These are phyloP conservation scores for Malassezia obtusa DNA, from an alignment of 1,284 basidiomycete species.

Conservation along the genomic window DNA sequence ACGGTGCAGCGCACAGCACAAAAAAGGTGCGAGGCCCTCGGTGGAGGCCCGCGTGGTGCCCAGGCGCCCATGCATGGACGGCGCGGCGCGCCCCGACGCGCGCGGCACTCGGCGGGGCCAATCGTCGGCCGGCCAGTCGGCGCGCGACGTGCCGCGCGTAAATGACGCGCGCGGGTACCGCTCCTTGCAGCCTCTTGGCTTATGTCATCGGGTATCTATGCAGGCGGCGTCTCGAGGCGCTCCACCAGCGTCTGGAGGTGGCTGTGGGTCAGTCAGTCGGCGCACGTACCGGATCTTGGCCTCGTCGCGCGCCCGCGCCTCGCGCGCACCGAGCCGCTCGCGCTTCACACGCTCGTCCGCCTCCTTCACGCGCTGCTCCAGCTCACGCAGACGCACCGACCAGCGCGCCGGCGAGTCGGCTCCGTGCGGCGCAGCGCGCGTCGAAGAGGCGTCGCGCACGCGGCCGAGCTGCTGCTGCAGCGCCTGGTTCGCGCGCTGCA, in stretches of 20 bases:
- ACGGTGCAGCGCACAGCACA: no score
- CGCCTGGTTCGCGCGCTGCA: constrained; percentile 64
- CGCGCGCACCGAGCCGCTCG: constrained; percentile 87
- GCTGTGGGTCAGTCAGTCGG: not conserved
- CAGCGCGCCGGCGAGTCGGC: constrained; percentile 14
- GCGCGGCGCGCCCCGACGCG: not conserved
- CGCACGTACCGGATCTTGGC: constrained; percentile 15
- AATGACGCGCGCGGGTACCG: not conserved
- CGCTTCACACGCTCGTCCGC: constrained; percentile 90
- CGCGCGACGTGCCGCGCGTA: not conserved
- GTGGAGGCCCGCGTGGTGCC: no score
- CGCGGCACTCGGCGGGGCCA: not conserved
- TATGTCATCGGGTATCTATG: constrained; percentile 17
- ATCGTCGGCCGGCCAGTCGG: not conserved
- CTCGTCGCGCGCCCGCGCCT: constrained; percentile 51
- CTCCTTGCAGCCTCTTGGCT: constrained; percentile 9
- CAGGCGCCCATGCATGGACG: no score
- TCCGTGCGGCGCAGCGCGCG: not conserved
- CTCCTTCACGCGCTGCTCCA: constrained; percentile 69
- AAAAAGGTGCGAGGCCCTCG: no score
- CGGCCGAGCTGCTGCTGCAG: constrained; percentile 62
- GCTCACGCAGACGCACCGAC: constrained; percentile 52
- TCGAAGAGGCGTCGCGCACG: not conserved
- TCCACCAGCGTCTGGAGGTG: constrained; percentile 15
- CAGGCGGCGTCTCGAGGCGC: constrained; percentile 7